phyloP scores from a whole-genome alignment of 768 basidiomycete species.

The Chalciporus sphaerocephalus region DNA sequence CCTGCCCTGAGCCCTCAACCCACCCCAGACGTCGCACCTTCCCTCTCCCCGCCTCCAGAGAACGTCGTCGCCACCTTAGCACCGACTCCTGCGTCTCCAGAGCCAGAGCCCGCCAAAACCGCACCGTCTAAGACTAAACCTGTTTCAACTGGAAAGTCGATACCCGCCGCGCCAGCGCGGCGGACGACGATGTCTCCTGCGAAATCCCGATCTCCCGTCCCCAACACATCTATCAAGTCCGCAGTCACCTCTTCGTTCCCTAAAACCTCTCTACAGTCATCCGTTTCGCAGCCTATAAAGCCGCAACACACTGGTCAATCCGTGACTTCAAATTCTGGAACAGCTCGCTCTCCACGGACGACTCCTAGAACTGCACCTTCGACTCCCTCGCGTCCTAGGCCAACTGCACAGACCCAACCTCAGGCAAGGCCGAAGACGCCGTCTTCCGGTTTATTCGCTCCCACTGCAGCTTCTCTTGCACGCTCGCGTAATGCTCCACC shows the following conservation, averaged over 20 bases:
- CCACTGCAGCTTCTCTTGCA: slow-evolving; percentile 79
- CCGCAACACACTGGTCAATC: slow-evolving; percentile 43
- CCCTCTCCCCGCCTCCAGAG: slow-evolving; percentile 3
- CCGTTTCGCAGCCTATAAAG: slow-evolving; percentile 35
- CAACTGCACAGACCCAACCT: slow-evolving; percentile 18
- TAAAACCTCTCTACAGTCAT: slow-evolving; percentile 32
- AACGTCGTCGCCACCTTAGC: slow-evolving; percentile 19
- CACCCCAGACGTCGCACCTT: slow-evolving; percentile 18
- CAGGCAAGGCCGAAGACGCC: slow-evolving; percentile 53
- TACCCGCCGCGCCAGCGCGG: slow-evolving; percentile 20
- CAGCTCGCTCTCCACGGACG: slow-evolving; percentile 23
- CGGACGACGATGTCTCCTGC: slow-evolving; percentile 20
- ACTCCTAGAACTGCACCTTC: slow-evolving; percentile 29
- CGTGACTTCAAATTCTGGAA: slow-evolving; percentile 30
- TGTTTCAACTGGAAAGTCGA: slow-evolving; percentile 16
- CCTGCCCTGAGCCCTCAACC: slow-evolving; percentile 30
- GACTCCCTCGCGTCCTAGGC: slow-evolving; percentile 36
- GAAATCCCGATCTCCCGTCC: slow-evolving; percentile 28
- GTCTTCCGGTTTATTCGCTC: slow-evolving; percentile 67
- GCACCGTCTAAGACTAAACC: slow-evolving; percentile 22
- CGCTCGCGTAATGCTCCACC: slow-evolving; percentile 53
- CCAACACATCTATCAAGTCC: slow-evolving; percentile 21
- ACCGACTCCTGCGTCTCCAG: slow-evolving; percentile 19
- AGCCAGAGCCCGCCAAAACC: slow-evolving; percentile 18
- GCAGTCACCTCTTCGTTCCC: slow-evolving; percentile 23